These are phyloP conservation scores for Carpinus fangiana DNA, from an alignment of 306 rosid species.

Conservation along the genomic window DNA sequence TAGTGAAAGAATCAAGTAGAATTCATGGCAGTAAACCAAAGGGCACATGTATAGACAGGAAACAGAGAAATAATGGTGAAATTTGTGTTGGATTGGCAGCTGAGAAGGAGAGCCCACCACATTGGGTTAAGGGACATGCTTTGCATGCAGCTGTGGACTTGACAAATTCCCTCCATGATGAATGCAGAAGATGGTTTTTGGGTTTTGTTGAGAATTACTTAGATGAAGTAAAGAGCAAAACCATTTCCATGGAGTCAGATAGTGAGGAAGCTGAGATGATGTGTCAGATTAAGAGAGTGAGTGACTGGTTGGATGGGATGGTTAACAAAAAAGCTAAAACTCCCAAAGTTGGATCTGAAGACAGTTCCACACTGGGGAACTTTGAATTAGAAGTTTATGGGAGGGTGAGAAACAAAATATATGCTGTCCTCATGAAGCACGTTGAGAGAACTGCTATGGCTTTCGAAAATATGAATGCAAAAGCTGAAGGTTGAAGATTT, in stretches of 20 bases:
- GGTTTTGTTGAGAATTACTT: conserved; percentile 31
- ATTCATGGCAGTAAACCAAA: conserved; percentile 15
- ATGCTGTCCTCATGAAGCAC: conserved; percentile 36
- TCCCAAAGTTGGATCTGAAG: not conserved
- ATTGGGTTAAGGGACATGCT: conserved; percentile 34
- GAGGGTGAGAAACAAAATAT: conserved; percentile 41
- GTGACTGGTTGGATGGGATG: conserved; percentile 36
- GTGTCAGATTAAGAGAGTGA: conserved; percentile 40
- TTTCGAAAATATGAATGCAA: conserved; percentile 27
- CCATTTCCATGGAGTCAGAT: conserved; percentile 23
- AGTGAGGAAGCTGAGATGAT: conserved; percentile 33
- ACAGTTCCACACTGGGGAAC: conserved; percentile 9
- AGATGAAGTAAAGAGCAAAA: conserved; percentile 32
- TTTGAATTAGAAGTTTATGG: conserved; percentile 31
- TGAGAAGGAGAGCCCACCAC: conserved; percentile 9
- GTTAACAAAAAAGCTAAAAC: not conserved
- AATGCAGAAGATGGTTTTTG: conserved; percentile 37
- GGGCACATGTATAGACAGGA: conserved; percentile 4
- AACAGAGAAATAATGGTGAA: conserved; percentile 12
- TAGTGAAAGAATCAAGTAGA: conserved; percentile 5
- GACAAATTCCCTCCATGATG: conserved; percentile 25
- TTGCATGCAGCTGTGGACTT: conserved; percentile 22
- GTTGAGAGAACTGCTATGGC: conserved; percentile 41
- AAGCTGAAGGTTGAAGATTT: not conserved
- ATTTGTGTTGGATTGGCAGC: conserved; percentile 14